These are phyloP conservation scores for Solanum piurae DNA, from an alignment of 257 asterid species.

Conservation along the genomic window DNA sequence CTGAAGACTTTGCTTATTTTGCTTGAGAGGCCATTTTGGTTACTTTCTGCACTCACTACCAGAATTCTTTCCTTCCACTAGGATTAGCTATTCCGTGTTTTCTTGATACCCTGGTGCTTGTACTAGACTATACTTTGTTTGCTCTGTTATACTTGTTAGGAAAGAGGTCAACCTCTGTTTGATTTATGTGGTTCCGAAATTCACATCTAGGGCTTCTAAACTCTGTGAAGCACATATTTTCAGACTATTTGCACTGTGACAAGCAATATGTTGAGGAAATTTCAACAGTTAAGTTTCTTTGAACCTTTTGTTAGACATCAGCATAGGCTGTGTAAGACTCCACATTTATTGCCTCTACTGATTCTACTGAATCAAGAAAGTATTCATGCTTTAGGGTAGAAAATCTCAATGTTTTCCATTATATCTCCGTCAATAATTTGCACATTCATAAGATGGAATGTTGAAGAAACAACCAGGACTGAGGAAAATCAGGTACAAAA, in stretches of 20 bases:
- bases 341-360: background rate
- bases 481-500: background rate
- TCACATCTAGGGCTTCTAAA: background rate
- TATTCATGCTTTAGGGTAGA: background rate
- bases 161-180: background rate
- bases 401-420: background rate
- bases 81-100: background rate
- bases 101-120: background rate
- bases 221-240: background rate
- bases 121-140: background rate
- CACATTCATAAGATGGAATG: background rate
- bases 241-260: background rate
- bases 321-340: background rate
- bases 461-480: background rate
- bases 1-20: background rate
- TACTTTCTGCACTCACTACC: background rate
- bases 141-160: background rate
- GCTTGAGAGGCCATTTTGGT: background rate
- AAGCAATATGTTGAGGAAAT: background rate
- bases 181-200: background rate
- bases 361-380: background rate
- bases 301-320: background rate
- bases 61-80: background rate
- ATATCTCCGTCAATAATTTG: background rate
- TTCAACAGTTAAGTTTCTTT: background rate